phyloP scores from a whole-genome alignment of 2,329 filamentous ascomycete genomes.

The Paecilomyces formosus region DNA sequence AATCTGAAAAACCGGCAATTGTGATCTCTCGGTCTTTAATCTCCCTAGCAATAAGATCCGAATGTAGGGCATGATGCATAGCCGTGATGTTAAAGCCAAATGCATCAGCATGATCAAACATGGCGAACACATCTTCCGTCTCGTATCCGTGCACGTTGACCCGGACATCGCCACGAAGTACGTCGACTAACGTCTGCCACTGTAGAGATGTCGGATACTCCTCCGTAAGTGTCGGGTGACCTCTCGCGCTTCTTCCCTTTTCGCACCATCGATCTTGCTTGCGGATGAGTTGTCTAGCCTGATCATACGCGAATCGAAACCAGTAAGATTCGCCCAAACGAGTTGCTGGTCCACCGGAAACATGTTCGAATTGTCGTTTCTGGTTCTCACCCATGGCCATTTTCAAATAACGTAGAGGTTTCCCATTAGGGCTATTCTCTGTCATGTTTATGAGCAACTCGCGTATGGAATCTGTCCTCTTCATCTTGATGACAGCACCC shows the following conservation, averaged over 20 bases:
- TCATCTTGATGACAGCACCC: conserved; percentile 59
- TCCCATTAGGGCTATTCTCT: not conserved
- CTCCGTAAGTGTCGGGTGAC: conserved; percentile 28
- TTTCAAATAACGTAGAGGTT: conserved; percentile 57
- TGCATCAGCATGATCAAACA: conserved; percentile 63
- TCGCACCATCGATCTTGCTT: conserved; percentile 63
- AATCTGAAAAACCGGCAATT: conserved; percentile 59
- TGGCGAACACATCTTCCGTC: conserved; percentile 59
- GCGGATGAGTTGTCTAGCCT: conserved; percentile 49
- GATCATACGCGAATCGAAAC: conserved; percentile 60
- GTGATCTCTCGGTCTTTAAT: conserved; percentile 41
- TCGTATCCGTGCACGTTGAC: conserved; percentile 67
- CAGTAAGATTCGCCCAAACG: conserved; percentile 61
- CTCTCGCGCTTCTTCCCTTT: conserved; percentile 36
- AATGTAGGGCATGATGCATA: conserved; percentile 63
- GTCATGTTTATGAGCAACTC: conserved; percentile 31
- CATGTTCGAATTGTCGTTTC: conserved; percentile 37
- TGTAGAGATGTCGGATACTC: conserved; percentile 55
- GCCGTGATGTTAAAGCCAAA: conserved; percentile 59
- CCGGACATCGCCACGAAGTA: conserved; percentile 58
- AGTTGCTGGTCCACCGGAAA: conserved; percentile 46
- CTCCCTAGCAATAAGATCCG: conserved; percentile 54
- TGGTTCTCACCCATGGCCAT: conserved; percentile 67
- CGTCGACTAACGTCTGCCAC: conserved; percentile 57
- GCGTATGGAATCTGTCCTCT: conserved; percentile 41